Conservation (phyloP, 2,329 filamentous ascomycete species). For the Fusarium setosum region DNA sequence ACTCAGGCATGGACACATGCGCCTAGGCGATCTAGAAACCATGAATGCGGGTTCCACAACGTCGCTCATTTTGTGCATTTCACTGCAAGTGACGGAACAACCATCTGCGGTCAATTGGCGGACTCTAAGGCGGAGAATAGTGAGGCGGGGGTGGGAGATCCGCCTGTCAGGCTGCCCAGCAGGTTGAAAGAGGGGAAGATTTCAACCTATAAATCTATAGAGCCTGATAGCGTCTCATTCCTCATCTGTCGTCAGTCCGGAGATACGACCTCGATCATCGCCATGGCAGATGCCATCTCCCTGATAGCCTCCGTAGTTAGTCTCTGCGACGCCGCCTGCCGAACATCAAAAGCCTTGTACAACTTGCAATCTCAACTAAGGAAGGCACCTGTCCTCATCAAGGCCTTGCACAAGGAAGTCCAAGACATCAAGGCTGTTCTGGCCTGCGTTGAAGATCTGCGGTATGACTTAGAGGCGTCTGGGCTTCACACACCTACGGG, state of each 20-base stretch:
- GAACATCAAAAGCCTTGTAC: not conserved
- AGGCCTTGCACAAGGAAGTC: not conserved
- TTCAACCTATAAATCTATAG: not conserved
- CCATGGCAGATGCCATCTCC: not conserved
- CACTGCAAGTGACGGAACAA: no score
- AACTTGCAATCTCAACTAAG: not conserved
- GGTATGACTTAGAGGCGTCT: not conserved
- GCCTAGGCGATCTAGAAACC: no score
- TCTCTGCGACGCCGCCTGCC: not conserved
- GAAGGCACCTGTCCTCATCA: constrained; percentile 5
- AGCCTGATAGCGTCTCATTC: no score
- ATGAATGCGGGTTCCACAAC: no score
- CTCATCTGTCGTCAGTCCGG: not conserved
- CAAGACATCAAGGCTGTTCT: not conserved
- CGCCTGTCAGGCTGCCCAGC: not conserved
- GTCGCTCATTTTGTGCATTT: no score
- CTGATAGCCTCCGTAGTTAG: not conserved
- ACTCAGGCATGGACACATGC: no score
- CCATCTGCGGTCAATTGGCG: not conserved
- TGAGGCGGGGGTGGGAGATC: not conserved
- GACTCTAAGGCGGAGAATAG: not conserved
- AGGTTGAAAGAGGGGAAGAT: not conserved
- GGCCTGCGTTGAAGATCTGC: not conserved
- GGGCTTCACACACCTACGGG: not conserved
- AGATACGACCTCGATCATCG: not conserved